Base-by-base conservation (phyloP, 2,329 filamentous ascomycete genomes). In the Zymoseptoria brevis region DNA sequence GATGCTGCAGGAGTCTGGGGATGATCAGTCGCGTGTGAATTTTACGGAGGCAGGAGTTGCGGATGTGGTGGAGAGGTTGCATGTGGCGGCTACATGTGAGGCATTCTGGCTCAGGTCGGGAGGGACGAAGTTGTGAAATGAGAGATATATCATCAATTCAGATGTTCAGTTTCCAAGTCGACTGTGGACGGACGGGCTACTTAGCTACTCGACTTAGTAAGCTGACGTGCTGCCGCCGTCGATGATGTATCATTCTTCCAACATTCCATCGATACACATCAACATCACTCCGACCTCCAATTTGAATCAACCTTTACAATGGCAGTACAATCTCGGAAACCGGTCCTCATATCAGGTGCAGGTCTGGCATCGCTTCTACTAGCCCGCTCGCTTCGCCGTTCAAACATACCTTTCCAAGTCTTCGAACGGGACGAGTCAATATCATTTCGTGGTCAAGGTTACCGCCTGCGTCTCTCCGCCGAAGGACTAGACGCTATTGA, bases 401-500 rank as follows among this genome's bases (percentile, higher is more conserved):
- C 67, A 29, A 63, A 61, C 0, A 76, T 77, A 21, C 75, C 75
- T 2, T 77, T 75, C 64, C 59, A 67, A 5, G 65, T 77, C 26
- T 77, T 73, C 62, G 75, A 77, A 66, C 73, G 77, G 16, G 79
- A 81, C 62, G 71, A 72, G n/a, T 76, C 73, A 2, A 71, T 79
- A n/a, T 68, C 75, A 0, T 84, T 83, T 64, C 83, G 84, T 51
- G 83, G 80, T 0, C 84, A 87, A 67, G 84, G 84, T 0, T 87
- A 87, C 71, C 74, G 84, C 1, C 74, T 86, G 6, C 80, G 84
- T 11, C 76, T 87, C 2, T 85, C 82, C 0, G 56, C 70, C 0
- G 77, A 83, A 64, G 83, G 83, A 0, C 74, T 86, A 0, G 79
- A 83, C 65, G 82, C 84, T 21, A 83, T 87, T 57, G 83, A 87